Conservation (phyloP, 1,284 basidiomycete species). For the Tilletia caries region DNA sequence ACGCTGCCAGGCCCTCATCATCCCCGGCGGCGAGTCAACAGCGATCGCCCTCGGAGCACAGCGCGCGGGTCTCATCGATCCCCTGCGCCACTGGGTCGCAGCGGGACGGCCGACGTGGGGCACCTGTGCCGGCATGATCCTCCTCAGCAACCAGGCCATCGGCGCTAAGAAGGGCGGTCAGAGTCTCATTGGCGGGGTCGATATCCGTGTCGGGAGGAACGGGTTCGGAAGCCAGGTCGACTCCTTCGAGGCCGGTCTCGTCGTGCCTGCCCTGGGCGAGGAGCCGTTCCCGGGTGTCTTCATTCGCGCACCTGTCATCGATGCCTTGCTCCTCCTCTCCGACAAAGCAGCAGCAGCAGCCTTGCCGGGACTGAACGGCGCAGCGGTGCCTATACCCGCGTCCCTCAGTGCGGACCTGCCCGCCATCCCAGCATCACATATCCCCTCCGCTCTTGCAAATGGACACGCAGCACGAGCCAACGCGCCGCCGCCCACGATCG, state of each 20-base stretch:
- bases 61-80: slow-evolving; percentile 73
- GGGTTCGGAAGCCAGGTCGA: slow-evolving; percentile 68
- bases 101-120: slow-evolving; percentile 77
- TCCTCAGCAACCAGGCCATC: slow-evolving; percentile 62
- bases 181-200: slow-evolving; percentile 78
- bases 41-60: slow-evolving; percentile 83
- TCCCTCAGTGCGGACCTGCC: background rate
- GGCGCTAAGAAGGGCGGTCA: slow-evolving; percentile 83
- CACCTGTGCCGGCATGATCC: slow-evolving; percentile 93
- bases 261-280: slow-evolving; percentile 66
- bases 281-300: slow-evolving; percentile 80
- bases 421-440: background rate
- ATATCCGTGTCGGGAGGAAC: slow-evolving; percentile 77
- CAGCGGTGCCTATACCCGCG: background rate
- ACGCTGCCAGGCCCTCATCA: slow-evolving; percentile 77
- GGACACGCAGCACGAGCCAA: background rate
- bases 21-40: slow-evolving; percentile 87
- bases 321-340: slow-evolving; percentile 30
- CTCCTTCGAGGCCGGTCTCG: slow-evolving; percentile 78
- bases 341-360: background rate
- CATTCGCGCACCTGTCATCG: slow-evolving; percentile 81
- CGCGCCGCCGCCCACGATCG: background rate
- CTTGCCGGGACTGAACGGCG: background rate
- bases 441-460: background rate
- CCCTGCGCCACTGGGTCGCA: slow-evolving; percentile 67